Base-by-base conservation (phyloP, 352 stramenopile species). In the Phytophthora sansomeana region DNA sequence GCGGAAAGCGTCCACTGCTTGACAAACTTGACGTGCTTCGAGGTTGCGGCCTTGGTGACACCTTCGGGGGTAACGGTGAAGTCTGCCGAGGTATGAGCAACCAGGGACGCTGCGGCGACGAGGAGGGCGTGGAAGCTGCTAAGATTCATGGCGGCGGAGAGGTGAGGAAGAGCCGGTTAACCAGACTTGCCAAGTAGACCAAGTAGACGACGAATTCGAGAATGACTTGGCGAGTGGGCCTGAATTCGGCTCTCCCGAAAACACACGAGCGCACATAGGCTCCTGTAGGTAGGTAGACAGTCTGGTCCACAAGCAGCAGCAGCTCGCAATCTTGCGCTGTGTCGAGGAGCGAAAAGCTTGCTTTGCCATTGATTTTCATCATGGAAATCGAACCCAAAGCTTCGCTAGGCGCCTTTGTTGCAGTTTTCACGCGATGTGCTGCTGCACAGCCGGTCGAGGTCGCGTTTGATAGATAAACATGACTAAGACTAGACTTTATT, bases 1-100 rank as follows among this genome's bases (percentile, higher is more conserved):
- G 59, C 43, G 2, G 19, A 59, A 44, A 75, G 38, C n/a, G 60
- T 71, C 60, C 60, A 75, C 19, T 75, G 60, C 30, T 67, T 67
- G 30, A 69, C 66, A 30, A 46, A 65, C 24, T 61, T 75, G 14
- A 58, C 54, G 47, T 64, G 10, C 30, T 64, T 58, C 38, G 53
- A 58, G 14, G 35, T 56, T 42, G 46, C 29, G 16, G 39, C 42
- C 36, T 65, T 58, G 19, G 33, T 63, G 9, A 29, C 67, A 11
- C 14, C 16, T 4, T 39, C 60, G 7, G 59, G 41, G 7, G 35
- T 55, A 21, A 67, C 30, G 10, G 52, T 60, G 57, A 71, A 71
- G 49, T 75, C 50, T 14, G 67, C 67, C 10, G 35, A 29, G 39
- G 49, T 30, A 24, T 53, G 38, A 16, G 62, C 36, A 19, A 19